Evolutionary conservation across 192 early-diverging fungal species (phyloP), one percentile per base, ranked within the genome.

Genomic region (Umbelopsis isabellina): DNA sequence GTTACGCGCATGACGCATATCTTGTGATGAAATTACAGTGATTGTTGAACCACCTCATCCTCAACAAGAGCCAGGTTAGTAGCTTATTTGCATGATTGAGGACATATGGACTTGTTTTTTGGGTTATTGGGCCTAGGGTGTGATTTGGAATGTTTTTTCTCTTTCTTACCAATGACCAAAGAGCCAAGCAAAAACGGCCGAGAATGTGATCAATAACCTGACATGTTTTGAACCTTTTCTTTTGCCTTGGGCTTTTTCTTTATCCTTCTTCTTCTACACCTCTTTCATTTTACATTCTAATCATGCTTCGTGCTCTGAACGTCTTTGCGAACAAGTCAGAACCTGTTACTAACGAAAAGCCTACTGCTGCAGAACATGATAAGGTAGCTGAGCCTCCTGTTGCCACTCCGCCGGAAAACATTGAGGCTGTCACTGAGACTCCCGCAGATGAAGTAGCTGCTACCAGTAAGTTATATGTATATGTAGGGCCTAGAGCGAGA

Each of bases 1-100:
- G 55, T 61, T 22, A 61, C 55, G 25, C 27, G 25, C 55, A 61
- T 61, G 55, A 61, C 55, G 55, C 33, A 41, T 30, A 30, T 61
- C 55, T 30, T 61, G 55, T 61, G 55, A 61, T 61, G 48, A 49
- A 20, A 49, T 6, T n/a, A 15, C 30, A 61, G 55, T 61, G 23
- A 61, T 61, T 61, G 55, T 61, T 61, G 55, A 61, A 35, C 55
- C 55, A 35, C 55, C 55, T 61, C 55, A 61, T 61, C 21, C 55
- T 16, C 27, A 35, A 13, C 55, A 61, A 61, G 55, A 61, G 30
- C 55, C 55, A 61, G 55, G 55, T 61, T 61, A 61, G 55, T 61
- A 12, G 11, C 51, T 22, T 51, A 23, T 33, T 30, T 55, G 4
- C 10, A 61, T 35, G 15, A 10, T 41, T 2, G 10, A 5, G 37